phyloP scores from a whole-genome alignment of 1,139 yeast species.

The Pichia sp. region DNA sequence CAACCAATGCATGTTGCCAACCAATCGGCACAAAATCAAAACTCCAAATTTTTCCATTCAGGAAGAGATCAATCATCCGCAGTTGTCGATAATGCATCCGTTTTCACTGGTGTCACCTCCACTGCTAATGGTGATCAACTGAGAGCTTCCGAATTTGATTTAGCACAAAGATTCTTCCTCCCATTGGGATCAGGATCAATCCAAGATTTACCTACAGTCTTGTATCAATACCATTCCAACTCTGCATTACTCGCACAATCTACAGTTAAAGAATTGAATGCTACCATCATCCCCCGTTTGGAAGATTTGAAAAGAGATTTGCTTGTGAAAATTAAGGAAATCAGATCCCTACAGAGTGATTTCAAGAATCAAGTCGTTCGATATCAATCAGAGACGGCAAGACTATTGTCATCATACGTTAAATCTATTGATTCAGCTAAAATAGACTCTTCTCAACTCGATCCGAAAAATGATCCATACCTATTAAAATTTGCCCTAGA shows the following conservation, averaged over 20 bases:
- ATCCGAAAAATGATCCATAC: slow-evolving; percentile 67
- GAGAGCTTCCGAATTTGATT: slow-evolving; percentile 26
- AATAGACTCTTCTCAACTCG: slow-evolving; percentile 24
- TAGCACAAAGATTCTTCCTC: slow-evolving; percentile 47
- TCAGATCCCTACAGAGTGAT: slow-evolving; percentile 72
- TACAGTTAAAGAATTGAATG: slow-evolving; percentile 64
- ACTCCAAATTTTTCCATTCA: slow-evolving; percentile 9
- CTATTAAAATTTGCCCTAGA: slow-evolving; percentile 66
- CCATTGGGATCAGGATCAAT: slow-evolving; percentile 78
- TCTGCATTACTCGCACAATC: slow-evolving; percentile 61
- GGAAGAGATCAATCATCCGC: slow-evolving; percentile 3
- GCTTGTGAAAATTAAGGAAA: slow-evolving; percentile 79
- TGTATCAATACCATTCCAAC: slow-evolving; percentile 67
- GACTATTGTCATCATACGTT: slow-evolving; percentile 41
- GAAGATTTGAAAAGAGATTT: slow-evolving; percentile 82
- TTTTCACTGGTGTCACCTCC: background rate
- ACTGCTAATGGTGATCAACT: slow-evolving; percentile 8
- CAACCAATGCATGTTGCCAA: slow-evolving; percentile 26
- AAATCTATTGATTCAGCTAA: slow-evolving; percentile 37
- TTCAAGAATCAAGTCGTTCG: slow-evolving; percentile 68
- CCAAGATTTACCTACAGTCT: slow-evolving; percentile 71
- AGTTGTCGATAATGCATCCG: background rate
- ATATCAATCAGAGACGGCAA: slow-evolving; percentile 60
- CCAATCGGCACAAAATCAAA: slow-evolving; percentile 1
- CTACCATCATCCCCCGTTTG: slow-evolving; percentile 68